Percentiles rank a stretch among this genome's conserved stretches.
phyloP scores from a whole-genome alignment of 768 basidiomycete species.

The Termitomyces sp. region DNA sequence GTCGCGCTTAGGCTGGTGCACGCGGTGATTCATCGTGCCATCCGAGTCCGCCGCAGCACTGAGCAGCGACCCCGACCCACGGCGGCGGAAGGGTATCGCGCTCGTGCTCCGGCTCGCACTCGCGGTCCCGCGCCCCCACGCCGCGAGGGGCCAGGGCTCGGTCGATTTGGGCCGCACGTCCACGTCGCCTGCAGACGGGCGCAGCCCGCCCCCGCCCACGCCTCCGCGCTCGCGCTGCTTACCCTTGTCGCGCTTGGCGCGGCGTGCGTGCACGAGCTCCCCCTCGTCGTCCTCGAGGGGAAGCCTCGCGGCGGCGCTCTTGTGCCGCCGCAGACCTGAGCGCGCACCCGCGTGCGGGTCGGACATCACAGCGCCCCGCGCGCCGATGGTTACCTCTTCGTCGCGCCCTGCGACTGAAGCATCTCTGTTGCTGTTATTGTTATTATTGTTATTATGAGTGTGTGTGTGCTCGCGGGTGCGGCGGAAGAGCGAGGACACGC shows the following conservation, averaged over 20 bases:
- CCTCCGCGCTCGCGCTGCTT: conserved; percentile 11
- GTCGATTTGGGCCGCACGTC: conserved; percentile 23
- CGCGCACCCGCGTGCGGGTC: conserved; percentile 16
- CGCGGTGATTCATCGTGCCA: too few relatives aligned
- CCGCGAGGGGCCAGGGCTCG: conserved; percentile 20
- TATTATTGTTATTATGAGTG: neutral
- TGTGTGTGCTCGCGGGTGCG: conserved; percentile 23
- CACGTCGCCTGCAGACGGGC: conserved; percentile 1
- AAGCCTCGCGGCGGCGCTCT: conserved; percentile 6
- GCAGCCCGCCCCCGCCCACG: neutral
- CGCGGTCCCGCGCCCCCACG: neutral
- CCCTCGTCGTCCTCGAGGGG: neutral
- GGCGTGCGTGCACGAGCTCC: neutral
- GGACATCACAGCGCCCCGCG: conserved; percentile 11
- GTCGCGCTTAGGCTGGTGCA: too few relatives aligned
- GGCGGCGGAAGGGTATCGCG: conserved; percentile 14
- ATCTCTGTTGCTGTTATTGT: neutral
- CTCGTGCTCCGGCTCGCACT: conserved; percentile 6
- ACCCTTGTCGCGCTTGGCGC: conserved; percentile 20
- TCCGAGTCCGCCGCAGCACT: neutral
- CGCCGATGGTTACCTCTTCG: too few relatives aligned
- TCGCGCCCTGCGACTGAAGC: neutral
- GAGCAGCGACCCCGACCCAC: neutral
- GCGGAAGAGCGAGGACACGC: conserved; percentile 47
- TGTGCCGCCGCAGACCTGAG: conserved; percentile 8